Evolutionary conservation across 805 yeast genomes (phyloP).

Genomic region (Candida boidinii): DNA sequence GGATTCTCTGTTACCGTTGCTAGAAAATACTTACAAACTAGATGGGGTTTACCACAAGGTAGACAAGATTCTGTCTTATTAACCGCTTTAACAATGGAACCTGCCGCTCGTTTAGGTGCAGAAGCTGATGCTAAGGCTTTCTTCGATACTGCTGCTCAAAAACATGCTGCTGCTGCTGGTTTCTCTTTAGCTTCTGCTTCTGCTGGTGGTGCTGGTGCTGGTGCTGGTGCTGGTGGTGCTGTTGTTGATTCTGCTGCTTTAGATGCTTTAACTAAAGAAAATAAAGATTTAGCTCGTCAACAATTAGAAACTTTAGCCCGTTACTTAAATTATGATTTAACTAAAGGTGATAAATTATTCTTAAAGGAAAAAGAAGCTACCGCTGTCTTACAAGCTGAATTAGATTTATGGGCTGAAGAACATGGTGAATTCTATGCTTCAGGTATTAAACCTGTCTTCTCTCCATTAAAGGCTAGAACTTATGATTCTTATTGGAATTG

Average conservation of each 20-base stretch:
- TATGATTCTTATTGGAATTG: conserved; percentile 99
- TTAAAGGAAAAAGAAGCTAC: conserved; percentile 83
- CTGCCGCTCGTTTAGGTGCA: conserved; percentile 75
- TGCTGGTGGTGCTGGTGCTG: conserved; percentile 41
- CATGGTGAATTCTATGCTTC: conserved; percentile 90
- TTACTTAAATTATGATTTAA: conserved; percentile 86
- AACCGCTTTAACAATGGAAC: conserved; percentile 81
- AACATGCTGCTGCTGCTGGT: conserved; percentile 80
- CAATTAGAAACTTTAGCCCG: conserved; percentile 90
- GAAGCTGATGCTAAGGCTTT: conserved; percentile 88
- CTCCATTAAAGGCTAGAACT: conserved; percentile 87
- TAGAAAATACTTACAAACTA: conserved; percentile 82
- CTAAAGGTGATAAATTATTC: conserved; percentile 81
- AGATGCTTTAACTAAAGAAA: conserved; percentile 69
- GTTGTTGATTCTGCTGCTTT: conserved; percentile 93
- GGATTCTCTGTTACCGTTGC: conserved; percentile 91
- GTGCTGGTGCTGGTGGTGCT: conserved; percentile 68
- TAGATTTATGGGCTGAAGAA: conserved; percentile 85
- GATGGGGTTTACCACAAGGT: conserved; percentile 90
- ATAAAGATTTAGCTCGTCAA: conserved; percentile 61
- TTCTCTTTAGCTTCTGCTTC: conserved; percentile 64
- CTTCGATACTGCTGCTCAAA: conserved; percentile 74
- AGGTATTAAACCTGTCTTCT: conserved; percentile 86
- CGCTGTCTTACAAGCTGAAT: conserved; percentile 73
- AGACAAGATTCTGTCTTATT: conserved; percentile 90